phyloP scores from a whole-genome alignment of 2,329 filamentous ascomycete species.

The Penicillium sp. region DNA sequence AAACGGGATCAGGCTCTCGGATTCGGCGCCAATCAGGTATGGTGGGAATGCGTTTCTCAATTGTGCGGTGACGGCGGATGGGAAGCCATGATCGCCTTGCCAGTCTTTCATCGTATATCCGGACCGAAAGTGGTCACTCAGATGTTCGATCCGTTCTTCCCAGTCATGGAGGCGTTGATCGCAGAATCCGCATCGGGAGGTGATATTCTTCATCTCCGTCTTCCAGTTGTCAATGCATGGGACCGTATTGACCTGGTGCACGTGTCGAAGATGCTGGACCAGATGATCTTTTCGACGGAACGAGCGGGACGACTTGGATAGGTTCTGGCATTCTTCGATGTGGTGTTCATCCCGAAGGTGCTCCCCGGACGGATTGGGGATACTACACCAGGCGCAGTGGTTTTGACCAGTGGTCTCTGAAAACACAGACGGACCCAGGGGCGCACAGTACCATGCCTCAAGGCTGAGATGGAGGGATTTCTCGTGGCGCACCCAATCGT shows the following conservation, averaged over 20 bases:
- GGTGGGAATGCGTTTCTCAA: conserved; percentile 15
- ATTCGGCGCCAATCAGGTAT: conserved; percentile 15
- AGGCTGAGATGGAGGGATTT: conserved; percentile 8
- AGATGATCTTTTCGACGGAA: conserved; percentile 55
- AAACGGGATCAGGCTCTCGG: conserved; percentile 14
- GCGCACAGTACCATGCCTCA: conserved; percentile 10
- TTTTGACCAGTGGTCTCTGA: conserved; percentile 1
- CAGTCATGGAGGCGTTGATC: conserved; percentile 42
- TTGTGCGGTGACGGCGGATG: conserved; percentile 9
- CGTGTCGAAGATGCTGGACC: conserved; percentile 49
- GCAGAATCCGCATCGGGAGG: conserved; percentile 50
- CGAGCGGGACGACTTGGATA: conserved; percentile 43
- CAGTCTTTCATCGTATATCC: conserved; percentile 49
- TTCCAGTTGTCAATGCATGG: conserved; percentile 17
- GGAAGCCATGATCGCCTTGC: conserved; percentile 43
- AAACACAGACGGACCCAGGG: neutral
- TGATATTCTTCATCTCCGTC: conserved; percentile 39
- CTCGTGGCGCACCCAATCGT: conserved; percentile 11
- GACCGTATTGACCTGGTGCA: conserved; percentile 41
- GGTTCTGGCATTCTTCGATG: conserved; percentile 47
- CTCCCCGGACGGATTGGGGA: conserved; percentile 37
- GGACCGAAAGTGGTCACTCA: conserved; percentile 48
- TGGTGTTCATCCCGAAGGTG: conserved; percentile 47
- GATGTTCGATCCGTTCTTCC: conserved; percentile 47
- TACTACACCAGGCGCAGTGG: conserved; percentile 47